Evolutionary conservation across 768 basidiomycete genomes (phyloP).

Genomic region (Chlorophyllum brunneum): DNA sequence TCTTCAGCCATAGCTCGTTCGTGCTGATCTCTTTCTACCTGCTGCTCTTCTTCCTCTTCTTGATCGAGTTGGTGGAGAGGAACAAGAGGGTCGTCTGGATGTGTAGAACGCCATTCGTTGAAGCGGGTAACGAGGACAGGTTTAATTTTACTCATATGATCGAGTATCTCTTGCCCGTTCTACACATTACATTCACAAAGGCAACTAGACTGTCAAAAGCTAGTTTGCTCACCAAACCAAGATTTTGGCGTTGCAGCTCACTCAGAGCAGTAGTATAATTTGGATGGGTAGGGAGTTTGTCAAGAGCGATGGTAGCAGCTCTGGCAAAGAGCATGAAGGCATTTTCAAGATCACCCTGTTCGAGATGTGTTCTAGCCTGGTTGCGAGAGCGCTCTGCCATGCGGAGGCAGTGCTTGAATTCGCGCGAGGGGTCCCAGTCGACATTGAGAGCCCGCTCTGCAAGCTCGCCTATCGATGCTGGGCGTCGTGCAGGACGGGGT

Average conservation of each 20-base stretch:
- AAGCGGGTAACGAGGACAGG: conserved; percentile 58
- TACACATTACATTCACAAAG: conserved; percentile 24
- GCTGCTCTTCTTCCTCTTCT: conserved; percentile 21
- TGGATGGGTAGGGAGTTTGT: conserved; percentile 70
- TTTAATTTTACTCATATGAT: conserved; percentile 62
- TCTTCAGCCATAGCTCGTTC: conserved; percentile 30
- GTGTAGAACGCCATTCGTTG: conserved; percentile 51
- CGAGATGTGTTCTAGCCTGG: conserved; percentile 43
- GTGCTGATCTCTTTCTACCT: conserved; percentile 19
- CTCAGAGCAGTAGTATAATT: conserved; percentile 58
- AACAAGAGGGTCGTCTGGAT: conserved; percentile 31
- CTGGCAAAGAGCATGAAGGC: conserved; percentile 71
- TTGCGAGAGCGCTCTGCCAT: conserved; percentile 60
- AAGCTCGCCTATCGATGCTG: conserved; percentile 62
- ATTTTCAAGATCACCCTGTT: conserved; percentile 57
- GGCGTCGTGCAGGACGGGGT: conserved; percentile 24
- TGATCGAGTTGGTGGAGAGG: conserved; percentile 21
- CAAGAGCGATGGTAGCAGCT: conserved; percentile 74
- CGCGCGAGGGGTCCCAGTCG: conserved; percentile 52
- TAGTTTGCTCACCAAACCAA: conserved; percentile 47
- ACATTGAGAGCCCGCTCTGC: conserved; percentile 55
- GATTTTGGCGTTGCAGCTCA: conserved; percentile 57
- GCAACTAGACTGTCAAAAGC: not conserved
- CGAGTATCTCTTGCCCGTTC: conserved; percentile 76
- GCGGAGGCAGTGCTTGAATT: conserved; percentile 65